Conservation (phyloP, 2,329 filamentous ascomycete species). For the Clonostachys rosea region DNA sequence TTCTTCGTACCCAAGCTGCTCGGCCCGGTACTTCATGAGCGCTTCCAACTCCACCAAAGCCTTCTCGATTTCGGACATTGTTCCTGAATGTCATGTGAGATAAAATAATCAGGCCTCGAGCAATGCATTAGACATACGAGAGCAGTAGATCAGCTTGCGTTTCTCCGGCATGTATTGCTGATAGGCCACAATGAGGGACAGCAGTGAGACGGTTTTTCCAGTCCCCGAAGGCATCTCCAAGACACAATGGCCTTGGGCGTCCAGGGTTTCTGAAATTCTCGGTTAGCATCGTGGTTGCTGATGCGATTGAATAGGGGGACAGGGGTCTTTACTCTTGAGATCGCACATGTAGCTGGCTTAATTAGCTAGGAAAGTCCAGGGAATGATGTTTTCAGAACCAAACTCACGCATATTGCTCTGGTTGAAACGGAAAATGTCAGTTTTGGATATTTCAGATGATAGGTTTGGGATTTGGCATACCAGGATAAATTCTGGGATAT, state of each 20-base stretch:
- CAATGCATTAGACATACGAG: constrained; percentile 50
- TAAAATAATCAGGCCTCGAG: background rate
- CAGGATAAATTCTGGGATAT: constrained; percentile 55
- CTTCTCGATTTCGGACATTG: constrained; percentile 99
- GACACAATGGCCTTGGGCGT: constrained; percentile 91
- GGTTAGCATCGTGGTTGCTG: constrained; percentile 2
- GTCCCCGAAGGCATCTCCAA: constrained; percentile 99
- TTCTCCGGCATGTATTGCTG: constrained; percentile 92
- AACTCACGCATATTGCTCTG: constrained; percentile 52
- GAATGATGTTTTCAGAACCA: background rate
- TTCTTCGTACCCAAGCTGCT: constrained; percentile 85
- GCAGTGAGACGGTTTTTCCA: constrained; percentile 91
- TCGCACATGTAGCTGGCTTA: constrained; percentile 49
- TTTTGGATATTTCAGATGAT: background rate
- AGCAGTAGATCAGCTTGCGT: constrained; percentile 97
- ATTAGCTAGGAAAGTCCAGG: background rate
- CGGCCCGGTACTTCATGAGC: constrained; percentile 89
- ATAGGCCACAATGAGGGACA: constrained; percentile 95
- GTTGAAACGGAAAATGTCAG: constrained; percentile 4
- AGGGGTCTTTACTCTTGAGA: constrained; percentile 42
- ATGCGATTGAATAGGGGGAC: background rate
- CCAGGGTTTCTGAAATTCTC: constrained; percentile 61
- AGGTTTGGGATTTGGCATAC: constrained; percentile 21
- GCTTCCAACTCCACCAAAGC: constrained; percentile 86
- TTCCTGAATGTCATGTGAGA: constrained; percentile 41